Percentiles rank a stretch among this genome's conserved stretches.
These are phyloP conservation scores for Straminergon stramineum DNA, from an alignment of 225 moss, liverwort and hornwort species.

Conservation along the genomic window DNA sequence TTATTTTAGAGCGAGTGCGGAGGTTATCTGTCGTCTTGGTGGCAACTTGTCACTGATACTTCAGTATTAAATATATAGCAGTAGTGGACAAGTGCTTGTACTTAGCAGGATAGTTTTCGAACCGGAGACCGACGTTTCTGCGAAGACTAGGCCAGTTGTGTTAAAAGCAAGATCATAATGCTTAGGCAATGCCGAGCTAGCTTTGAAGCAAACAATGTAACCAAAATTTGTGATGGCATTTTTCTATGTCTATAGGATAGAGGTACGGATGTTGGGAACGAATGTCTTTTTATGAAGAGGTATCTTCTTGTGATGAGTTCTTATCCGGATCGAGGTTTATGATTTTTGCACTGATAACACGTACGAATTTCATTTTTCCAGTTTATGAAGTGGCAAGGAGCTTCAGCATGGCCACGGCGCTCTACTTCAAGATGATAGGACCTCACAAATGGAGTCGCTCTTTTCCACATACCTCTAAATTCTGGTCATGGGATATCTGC, in stretches of 20 bases:
- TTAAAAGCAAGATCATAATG: background rate
- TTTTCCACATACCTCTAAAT: slow-evolving; percentile 12
- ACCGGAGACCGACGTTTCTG: background rate
- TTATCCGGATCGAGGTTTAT: background rate
- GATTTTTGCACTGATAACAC: background rate
- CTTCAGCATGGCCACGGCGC: slow-evolving; percentile 54
- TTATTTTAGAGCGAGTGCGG: background rate
- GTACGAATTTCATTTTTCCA: slow-evolving; percentile 2
- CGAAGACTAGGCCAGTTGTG: background rate
- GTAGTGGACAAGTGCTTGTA: background rate
- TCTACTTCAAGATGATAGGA: slow-evolving; percentile 58
- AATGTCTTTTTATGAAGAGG: background rate
- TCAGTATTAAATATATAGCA: background rate
- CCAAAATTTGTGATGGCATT: background rate
- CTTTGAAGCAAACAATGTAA: background rate
- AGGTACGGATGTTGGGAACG: background rate
- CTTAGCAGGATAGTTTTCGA: background rate
- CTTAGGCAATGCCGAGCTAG: background rate
- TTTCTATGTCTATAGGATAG: background rate
- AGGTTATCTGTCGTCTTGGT: background rate
- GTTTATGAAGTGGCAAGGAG: slow-evolving; percentile 47
- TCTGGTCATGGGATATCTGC: slow-evolving; percentile 46
- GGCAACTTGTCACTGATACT: background rate
- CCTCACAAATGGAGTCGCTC: background rate
- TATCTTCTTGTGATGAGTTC: background rate